Evolutionary conservation across 2,329 filamentous ascomycete species (phyloP).

Genomic region (Neonectria faginata): DNA sequence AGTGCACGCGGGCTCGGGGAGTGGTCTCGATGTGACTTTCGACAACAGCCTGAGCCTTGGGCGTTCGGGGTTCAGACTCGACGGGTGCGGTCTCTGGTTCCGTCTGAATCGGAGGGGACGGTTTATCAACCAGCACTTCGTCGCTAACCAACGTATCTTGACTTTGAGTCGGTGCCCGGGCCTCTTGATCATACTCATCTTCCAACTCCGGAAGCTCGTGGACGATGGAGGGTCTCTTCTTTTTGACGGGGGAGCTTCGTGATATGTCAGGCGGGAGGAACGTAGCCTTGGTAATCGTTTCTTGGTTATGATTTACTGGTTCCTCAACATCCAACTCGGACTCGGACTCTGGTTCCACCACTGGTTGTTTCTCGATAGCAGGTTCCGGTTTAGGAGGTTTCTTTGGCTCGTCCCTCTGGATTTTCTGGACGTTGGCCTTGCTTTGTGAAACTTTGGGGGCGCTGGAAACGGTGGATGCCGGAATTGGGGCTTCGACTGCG

Average conservation of each 20-base stretch:
- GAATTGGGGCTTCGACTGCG: conserved; percentile 51
- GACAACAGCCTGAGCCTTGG: background rate
- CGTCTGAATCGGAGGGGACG: conserved; percentile 22
- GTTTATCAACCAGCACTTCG: conserved; percentile 48
- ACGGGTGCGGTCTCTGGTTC: conserved; percentile 16
- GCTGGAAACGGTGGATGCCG: conserved; percentile 45
- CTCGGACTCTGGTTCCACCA: background rate
- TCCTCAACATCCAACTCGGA: conserved; percentile 20
- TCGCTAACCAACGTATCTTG: conserved; percentile 46
- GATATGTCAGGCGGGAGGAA: background rate
- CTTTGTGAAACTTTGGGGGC: conserved; percentile 14
- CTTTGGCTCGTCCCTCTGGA: conserved; percentile 11
- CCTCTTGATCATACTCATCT: conserved; percentile 45
- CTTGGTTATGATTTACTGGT: background rate
- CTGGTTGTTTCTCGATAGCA: background rate
- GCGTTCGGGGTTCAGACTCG: conserved; percentile 5
- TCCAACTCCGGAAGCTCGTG: conserved; percentile 59
- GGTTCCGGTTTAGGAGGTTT: conserved; percentile 4
- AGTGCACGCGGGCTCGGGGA: conserved; percentile 54
- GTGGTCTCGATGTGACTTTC: conserved; percentile 36
- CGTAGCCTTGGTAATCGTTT: background rate
- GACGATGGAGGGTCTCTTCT: conserved; percentile 60
- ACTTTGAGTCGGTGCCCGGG: conserved; percentile 21
- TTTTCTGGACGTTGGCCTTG: conserved; percentile 12
- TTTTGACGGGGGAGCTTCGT: conserved; percentile 34